Conservation (phyloP, 2,329 filamentous ascomycete species). For the Beauveria varroae region DNA sequence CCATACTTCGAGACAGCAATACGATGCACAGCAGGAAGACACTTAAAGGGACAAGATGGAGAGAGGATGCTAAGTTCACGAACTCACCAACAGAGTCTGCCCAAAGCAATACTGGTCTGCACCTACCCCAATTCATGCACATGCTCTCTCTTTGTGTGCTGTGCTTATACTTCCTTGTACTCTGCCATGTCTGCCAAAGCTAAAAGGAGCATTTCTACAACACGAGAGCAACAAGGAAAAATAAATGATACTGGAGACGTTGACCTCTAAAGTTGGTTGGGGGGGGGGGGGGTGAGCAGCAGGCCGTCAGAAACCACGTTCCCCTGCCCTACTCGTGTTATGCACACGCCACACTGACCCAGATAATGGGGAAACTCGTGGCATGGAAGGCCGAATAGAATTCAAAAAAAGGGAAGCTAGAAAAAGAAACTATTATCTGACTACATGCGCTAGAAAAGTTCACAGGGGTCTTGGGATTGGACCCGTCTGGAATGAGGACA, state of each 20-base stretch:
- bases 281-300: too few species aligned
- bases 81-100: background rate
- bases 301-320: too few species aligned
- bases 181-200: too few species aligned
- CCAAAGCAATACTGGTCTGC: too few species aligned
- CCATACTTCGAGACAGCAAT: too few species aligned
- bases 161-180: too few species aligned
- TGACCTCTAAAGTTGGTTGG: too few species aligned
- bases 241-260: background rate
- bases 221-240: too few species aligned
- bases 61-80: background rate
- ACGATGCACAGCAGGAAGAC: background rate
- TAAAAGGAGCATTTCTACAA: too few species aligned
- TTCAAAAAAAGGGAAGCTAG: background rate
- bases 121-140: too few species aligned
- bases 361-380: background rate
- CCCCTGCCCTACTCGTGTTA: background rate
- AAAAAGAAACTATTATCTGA: slow-evolving; percentile 5
- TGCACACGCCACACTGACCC: background rate
- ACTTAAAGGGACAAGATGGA: background rate
- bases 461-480: background rate
- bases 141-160: too few species aligned
- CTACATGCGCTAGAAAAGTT: background rate
- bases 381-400: slow-evolving; percentile 3
- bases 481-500: background rate